Conservation (phyloP, 805 yeast species). For the Wickerhamomyces subpelliculosus region DNA sequence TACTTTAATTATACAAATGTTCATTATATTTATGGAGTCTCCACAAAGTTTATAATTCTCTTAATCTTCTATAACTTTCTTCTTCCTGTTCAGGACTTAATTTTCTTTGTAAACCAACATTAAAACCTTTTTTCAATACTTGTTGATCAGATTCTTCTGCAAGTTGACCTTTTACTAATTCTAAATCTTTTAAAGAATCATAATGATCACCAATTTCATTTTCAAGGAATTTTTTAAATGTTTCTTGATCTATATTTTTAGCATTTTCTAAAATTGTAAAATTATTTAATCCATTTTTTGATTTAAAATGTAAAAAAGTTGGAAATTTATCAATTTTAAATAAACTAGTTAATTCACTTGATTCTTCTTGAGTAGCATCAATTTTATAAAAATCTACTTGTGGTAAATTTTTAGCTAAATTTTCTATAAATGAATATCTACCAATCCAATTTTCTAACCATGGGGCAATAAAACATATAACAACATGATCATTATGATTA, state of each 20-base stretch:
- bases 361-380: slow-evolving; percentile 24
- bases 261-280: slow-evolving; percentile 12
- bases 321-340: slow-evolving; percentile 26
- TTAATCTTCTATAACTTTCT: slow-evolving; percentile 13
- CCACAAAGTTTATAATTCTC: slow-evolving; percentile 12
- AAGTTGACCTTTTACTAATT: slow-evolving; percentile 8
- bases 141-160: slow-evolving; percentile 18
- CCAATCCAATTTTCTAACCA: slow-evolving; percentile 29
- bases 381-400: slow-evolving; percentile 24
- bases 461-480: slow-evolving; percentile 33
- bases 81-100: slow-evolving; percentile 11
- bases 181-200: slow-evolving; percentile 5
- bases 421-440: slow-evolving; percentile 25
- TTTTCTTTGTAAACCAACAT: slow-evolving; percentile 11
- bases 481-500: too few species aligned
- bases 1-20: background rate
- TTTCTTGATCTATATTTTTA: slow-evolving; percentile 13
- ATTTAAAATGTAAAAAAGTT: slow-evolving; percentile 22
- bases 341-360: slow-evolving; percentile 21
- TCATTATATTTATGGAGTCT: background rate
- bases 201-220: slow-evolving; percentile 17
- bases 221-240: slow-evolving; percentile 23
- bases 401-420: slow-evolving; percentile 18
- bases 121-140: slow-evolving; percentile 16
- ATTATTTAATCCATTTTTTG: slow-evolving; percentile 7